Evolutionary conservation across 257 asterid genomes (phyloP).

Genomic region (Ehretia macrophylla): DNA sequence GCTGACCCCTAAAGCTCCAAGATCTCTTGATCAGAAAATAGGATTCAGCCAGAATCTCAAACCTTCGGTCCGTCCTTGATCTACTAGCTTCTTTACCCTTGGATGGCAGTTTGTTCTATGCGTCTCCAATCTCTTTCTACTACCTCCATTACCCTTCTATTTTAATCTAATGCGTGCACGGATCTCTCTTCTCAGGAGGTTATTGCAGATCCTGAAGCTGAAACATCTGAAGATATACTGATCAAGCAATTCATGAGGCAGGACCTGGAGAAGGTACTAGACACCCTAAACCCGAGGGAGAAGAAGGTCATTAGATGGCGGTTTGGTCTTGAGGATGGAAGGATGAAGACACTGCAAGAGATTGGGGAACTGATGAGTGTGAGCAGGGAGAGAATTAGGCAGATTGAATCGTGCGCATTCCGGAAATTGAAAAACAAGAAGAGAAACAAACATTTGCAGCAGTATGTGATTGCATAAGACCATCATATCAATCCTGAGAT

Average conservation of each 20-base stretch:
- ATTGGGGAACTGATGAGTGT: constrained; percentile 92
- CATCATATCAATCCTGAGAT: constrained; percentile 4
- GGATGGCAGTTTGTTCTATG: too few species aligned
- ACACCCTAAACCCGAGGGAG: constrained; percentile 73
- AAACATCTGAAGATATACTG: constrained; percentile 69
- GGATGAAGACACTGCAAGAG: constrained; percentile 86
- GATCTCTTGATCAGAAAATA: constrained; percentile 86
- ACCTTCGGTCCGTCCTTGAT: constrained; percentile 54
- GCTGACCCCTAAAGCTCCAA: constrained; percentile 84
- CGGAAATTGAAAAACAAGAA: constrained; percentile 91
- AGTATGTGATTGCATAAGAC: constrained; percentile 44
- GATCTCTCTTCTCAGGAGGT: constrained; percentile 50
- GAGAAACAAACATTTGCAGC: constrained; percentile 70
- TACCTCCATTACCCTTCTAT: neutral
- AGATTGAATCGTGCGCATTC: constrained; percentile 77
- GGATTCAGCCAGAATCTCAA: constrained; percentile 73
- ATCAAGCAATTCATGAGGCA: constrained; percentile 74
- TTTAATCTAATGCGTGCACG: neutral
- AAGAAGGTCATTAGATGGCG: constrained; percentile 77
- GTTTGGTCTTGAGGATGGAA: constrained; percentile 77
- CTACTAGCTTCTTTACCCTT: constrained; percentile 4
- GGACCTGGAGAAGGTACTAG: constrained; percentile 67
- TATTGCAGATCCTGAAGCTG: constrained; percentile 83
- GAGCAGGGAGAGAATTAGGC: constrained; percentile 89
- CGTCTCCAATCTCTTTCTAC: neutral